Percentiles rank a stretch among this genome's conserved stretches.
Evolutionary conservation across 495 filamentous ascomycete genomes (phyloP).

Genomic region (Annulohypoxylon maeteangense): DNA sequence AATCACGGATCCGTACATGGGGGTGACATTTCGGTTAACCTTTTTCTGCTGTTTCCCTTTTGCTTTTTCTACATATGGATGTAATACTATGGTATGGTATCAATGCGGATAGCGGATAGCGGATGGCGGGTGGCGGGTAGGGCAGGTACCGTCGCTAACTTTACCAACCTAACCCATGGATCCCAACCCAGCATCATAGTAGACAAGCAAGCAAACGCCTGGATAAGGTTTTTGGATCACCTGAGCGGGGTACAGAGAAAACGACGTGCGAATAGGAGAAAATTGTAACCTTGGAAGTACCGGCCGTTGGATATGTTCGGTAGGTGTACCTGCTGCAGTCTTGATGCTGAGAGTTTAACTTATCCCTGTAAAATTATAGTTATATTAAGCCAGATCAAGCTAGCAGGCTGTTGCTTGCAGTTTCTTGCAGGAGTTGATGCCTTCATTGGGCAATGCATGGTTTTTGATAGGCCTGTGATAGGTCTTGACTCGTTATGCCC

Average conservation of each 20-base stretch:
- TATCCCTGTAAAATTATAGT: constrained; percentile 25
- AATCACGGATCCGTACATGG: constrained; percentile 10
- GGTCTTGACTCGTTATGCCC: neutral
- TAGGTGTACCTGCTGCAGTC: constrained; percentile 15
- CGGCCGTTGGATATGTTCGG: constrained; percentile 5
- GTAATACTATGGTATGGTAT: neutral
- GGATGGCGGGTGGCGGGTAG: neutral
- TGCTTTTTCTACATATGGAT: neutral
- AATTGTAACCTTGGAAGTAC: constrained; percentile 19
- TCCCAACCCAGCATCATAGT: neutral
- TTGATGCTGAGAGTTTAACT: neutral
- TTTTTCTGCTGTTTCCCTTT: constrained; percentile 17
- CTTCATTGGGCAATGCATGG: constrained; percentile 32
- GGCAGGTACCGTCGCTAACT: neutral
- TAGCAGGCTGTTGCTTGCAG: neutral
- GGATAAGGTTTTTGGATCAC: constrained; percentile 34
- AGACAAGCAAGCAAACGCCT: constrained; percentile 16
- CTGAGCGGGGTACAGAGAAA: constrained; percentile 28
- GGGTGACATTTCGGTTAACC: constrained; percentile 40
- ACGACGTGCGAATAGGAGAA: constrained; percentile 4
- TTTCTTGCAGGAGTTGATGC: constrained; percentile 25
- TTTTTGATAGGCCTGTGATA: constrained; percentile 7
- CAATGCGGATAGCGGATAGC: neutral
- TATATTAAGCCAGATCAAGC: constrained; percentile 28
- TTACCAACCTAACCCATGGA: neutral